Evolutionary conservation across 2,329 filamentous ascomycete genomes (phyloP).

Genomic region (Hypomyces perniciosus): DNA sequence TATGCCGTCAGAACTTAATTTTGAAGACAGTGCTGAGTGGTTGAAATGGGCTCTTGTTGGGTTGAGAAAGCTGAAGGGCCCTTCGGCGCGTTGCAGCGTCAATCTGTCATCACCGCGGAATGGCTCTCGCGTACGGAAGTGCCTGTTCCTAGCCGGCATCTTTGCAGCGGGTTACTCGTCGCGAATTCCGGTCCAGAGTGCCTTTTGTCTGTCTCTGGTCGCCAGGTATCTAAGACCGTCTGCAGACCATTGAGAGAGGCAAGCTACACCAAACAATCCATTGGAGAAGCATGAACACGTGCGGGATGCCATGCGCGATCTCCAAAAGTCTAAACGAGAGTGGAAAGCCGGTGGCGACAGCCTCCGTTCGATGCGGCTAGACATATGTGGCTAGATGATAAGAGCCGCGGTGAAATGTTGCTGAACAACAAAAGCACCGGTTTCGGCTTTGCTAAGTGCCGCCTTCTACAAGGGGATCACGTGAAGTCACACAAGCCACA

Average conservation of each 20-base stretch:
- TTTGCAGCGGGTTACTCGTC: neutral
- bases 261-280: neutral
- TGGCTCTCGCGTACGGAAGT: constrained; percentile 8
- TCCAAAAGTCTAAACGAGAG: neutral
- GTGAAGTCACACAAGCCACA: too few relatives aligned
- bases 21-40: neutral
- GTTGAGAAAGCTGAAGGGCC: constrained; percentile 11
- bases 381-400: too few relatives aligned
- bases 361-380: too few relatives aligned
- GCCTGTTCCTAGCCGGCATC: constrained; percentile 9
- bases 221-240: neutral
- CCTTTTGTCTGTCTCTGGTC: neutral
- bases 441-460: too few relatives aligned
- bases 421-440: too few relatives aligned
- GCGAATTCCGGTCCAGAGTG: neutral
- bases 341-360: constrained; percentile 6
- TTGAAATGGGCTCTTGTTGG: constrained; percentile 12
- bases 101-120: constrained; percentile 6
- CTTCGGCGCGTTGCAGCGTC: constrained; percentile 10
- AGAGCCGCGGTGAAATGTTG: too few relatives aligned
- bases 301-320: neutral
- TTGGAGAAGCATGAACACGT: neutral
- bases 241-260: too few relatives aligned
- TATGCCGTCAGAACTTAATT: neutral
- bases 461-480: too few relatives aligned